A percentile compares a stretch with the other conserved stretches of the same genome.
Conservation (phyloP, 78 protist species). For the Anaeramoeba flamelloides region DNA sequence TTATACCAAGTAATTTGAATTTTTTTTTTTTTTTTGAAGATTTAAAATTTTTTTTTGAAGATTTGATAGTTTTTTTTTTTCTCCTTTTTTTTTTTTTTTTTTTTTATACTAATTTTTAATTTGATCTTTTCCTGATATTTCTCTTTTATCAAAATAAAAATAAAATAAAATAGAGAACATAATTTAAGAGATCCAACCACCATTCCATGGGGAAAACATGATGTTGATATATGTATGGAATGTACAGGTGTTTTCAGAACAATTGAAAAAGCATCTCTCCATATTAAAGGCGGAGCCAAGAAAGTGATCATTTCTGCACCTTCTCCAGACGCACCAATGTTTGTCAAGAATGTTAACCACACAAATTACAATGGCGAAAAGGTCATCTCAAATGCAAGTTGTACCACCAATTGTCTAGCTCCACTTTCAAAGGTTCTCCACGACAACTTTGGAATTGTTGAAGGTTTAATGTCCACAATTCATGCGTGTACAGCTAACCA, state of each 20-base stretch:
- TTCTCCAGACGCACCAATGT: conserved; percentile 78
- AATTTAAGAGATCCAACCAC: conserved; percentile 56
- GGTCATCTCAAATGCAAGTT: conserved; percentile 87
- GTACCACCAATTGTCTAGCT: conserved; percentile 99
- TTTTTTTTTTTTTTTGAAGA: too few relatives aligned
- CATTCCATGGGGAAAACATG: conserved; percentile 27
- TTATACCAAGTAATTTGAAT: conserved; percentile 13
- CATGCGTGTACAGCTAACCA: conserved; percentile 98
- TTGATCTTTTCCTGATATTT: too few relatives aligned
- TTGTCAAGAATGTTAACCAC: conserved; percentile 95
- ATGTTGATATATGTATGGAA: conserved; percentile 74
- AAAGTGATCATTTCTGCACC: conserved; percentile 97
- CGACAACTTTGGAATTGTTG: conserved; percentile 80
- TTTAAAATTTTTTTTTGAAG: too few relatives aligned
- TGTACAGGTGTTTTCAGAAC: conserved; percentile 92
- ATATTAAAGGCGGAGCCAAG: conserved; percentile 67
- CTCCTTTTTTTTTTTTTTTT: too few relatives aligned
- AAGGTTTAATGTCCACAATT: conserved; percentile 97
- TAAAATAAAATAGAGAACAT: too few relatives aligned
- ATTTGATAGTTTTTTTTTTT: too few relatives aligned
- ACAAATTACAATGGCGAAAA: conserved; percentile 38
- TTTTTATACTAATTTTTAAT: too few relatives aligned
- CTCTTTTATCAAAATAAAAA: too few relatives aligned
- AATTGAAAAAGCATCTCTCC: conserved; percentile 50
- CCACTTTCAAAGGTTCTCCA: conserved; percentile 89